Evolutionary conservation across 1,284 basidiomycete species (phyloP).

Genomic region (Cutaneotrichosporon sp.): DNA sequence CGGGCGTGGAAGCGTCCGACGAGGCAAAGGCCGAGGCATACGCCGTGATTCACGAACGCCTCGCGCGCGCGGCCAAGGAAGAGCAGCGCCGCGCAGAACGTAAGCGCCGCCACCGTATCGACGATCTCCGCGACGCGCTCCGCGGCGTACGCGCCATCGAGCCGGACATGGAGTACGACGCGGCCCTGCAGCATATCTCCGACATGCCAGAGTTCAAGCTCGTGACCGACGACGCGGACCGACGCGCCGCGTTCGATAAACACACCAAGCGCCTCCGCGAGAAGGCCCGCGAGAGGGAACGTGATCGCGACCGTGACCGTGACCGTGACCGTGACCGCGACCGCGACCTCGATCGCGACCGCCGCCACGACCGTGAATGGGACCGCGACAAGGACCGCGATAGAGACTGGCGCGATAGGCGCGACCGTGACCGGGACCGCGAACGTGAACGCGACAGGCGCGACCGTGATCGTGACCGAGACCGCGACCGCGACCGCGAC

Average conservation of each 20-base stretch:
- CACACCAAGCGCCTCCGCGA: conserved; percentile 84
- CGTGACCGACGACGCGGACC: conserved; percentile 67
- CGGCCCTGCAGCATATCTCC: conserved; percentile 69
- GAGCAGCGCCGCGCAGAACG: conserved; percentile 76
- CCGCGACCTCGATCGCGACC: conserved; percentile 17
- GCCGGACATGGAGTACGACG: conserved; percentile 66
- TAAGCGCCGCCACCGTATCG: conserved; percentile 77
- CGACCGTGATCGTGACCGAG: conserved; percentile 18
- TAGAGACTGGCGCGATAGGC: conserved; percentile 39
- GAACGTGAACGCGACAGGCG: conserved; percentile 18
- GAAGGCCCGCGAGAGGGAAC: conserved; percentile 58
- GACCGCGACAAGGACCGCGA: conserved; percentile 25
- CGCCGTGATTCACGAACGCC: conserved; percentile 60
- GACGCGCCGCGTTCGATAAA: conserved; percentile 73
- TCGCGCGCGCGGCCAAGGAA: conserved; percentile 68
- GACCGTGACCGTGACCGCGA: conserved; percentile 46
- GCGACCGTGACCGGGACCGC: conserved; percentile 13
- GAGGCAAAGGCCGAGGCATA: conserved; percentile 60
- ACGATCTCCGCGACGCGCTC: conserved; percentile 91
- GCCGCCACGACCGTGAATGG: conserved; percentile 20
- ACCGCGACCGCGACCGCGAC: conserved; percentile 6
- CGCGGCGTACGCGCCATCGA: conserved; percentile 80
- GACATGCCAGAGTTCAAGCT: conserved; percentile 76
- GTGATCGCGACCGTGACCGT: conserved; percentile 42
- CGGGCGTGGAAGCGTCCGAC: conserved; percentile 47